phyloP scores from a whole-genome alignment of 495 filamentous ascomycete species.

The Hypoxylon fragiforme region DNA sequence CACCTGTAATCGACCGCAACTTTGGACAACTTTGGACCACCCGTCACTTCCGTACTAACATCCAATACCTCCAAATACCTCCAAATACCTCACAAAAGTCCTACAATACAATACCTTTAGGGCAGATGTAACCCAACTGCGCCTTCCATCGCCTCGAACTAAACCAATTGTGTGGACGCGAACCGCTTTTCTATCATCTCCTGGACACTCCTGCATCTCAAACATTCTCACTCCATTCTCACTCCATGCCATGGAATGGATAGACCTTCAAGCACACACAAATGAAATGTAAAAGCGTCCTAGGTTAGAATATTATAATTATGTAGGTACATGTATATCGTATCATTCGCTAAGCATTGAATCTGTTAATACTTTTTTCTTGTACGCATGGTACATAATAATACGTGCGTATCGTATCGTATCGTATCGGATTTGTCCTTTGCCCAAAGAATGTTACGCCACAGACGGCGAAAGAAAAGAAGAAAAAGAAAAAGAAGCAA shows the following conservation, averaged over 20 bases:
- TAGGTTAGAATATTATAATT: background rate
- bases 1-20: background rate
- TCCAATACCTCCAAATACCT: conserved; percentile 17
- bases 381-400: too few relatives aligned
- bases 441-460: background rate
- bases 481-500: background rate
- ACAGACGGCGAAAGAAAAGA: background rate
- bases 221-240: too few relatives aligned
- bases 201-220: too few relatives aligned
- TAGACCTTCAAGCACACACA: too few relatives aligned
- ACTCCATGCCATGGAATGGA: too few relatives aligned
- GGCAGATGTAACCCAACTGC: conserved; percentile 34
- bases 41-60: conserved; percentile 27
- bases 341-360: too few relatives aligned
- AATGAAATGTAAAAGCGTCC: too few relatives aligned
- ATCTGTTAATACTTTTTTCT: too few relatives aligned
- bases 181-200: conserved; percentile 12
- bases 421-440: too few relatives aligned
- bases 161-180: conserved; percentile 25
- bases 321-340: conserved; percentile 3
- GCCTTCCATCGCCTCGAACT: conserved; percentile 35
- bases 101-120: conserved; percentile 24
- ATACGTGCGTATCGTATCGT: conserved; percentile 1
- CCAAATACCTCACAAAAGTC: conserved; percentile 37
- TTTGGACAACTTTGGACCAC: background rate